Conservation (phyloP, 2,329 filamentous ascomycete genomes). For the Neofusicoccum umdonicola region DNA sequence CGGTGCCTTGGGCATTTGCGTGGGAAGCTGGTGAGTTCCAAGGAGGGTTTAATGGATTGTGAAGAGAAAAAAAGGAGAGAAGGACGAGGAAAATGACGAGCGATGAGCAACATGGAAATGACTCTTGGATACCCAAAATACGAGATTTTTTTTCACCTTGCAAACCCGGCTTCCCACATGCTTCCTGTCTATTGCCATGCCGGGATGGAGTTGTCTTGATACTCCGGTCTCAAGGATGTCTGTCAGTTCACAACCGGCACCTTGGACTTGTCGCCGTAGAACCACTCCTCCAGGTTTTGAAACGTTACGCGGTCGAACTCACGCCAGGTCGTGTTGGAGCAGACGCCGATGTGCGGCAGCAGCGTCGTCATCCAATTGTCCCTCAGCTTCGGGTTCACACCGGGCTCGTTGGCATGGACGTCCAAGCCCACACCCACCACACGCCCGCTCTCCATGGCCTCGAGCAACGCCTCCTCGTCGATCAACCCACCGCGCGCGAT, state of each 20-base stretch:
- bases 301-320: constrained; percentile 1
- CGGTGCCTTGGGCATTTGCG: constrained; percentile 14
- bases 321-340: not conserved
- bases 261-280: constrained; percentile 3
- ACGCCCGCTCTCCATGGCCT: constrained; percentile 53
- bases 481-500: constrained; percentile 58
- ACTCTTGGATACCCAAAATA: constrained; percentile 7
- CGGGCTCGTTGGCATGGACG: constrained; percentile 58
- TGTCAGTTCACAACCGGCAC: not conserved
- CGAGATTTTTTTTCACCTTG: not conserved
- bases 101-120: not conserved
- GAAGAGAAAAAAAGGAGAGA: not conserved
- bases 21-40: constrained; percentile 15
- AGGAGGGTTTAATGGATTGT: not conserved
- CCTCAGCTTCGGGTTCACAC: constrained; percentile 51
- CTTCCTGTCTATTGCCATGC: too few relatives aligned
- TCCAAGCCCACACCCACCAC: constrained; percentile 56
- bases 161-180: not conserved
- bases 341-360: constrained; percentile 55
- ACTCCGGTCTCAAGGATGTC: too few relatives aligned
- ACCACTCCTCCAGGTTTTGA: not conserved
- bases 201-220: too few relatives aligned
- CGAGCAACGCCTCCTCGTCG: constrained; percentile 55
- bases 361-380: constrained; percentile 52
- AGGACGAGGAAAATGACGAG: not conserved